A percentile compares a stretch with the other conserved stretches of the same genome.
phyloP scores from a whole-genome alignment of 805 yeast genomes.

The Kodamaea sagamina region DNA sequence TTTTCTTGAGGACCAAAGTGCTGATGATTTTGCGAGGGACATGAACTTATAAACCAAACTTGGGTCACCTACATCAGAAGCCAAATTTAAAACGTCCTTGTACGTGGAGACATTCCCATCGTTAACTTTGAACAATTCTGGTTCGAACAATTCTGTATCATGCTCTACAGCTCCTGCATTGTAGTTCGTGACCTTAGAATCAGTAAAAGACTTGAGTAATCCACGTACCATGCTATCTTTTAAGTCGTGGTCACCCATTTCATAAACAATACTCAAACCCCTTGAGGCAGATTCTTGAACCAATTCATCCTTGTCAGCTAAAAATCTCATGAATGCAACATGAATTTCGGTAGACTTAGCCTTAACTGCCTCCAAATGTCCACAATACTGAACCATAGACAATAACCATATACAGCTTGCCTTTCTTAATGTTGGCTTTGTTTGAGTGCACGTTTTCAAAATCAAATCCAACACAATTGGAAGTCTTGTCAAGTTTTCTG shows the following conservation, averaged over 20 bases:
- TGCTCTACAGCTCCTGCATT: conserved; percentile 68
- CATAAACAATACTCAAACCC: conserved; percentile 82
- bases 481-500: conserved; percentile 19
- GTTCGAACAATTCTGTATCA: conserved; percentile 84
- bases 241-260: conserved; percentile 65
- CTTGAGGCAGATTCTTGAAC: conserved; percentile 92
- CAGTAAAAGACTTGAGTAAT: conserved; percentile 75
- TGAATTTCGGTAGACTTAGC: conserved; percentile 63
- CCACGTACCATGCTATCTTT: conserved; percentile 74
- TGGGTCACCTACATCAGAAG: conserved; percentile 95
- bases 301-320: conserved; percentile 80
- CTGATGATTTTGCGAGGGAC: conserved; percentile 85
- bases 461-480: conserved; percentile 48
- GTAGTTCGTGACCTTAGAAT: conserved; percentile 51
- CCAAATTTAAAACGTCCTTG: conserved; percentile 82
- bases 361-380: conserved; percentile 43
- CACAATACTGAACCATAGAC: conserved; percentile 75
- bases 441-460: conserved; percentile 53
- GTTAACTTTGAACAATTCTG: conserved; percentile 75
- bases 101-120: conserved; percentile 90
- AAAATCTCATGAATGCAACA: conserved; percentile 69
- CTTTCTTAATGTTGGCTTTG: conserved; percentile 74
- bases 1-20: conserved; percentile 88
- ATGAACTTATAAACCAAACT: conserved; percentile 89
- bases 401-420: conserved; percentile 86